These are phyloP conservation scores for Boletus rubroflammeus DNA, from an alignment of 768 basidiomycete genomes.

Conservation along the genomic window DNA sequence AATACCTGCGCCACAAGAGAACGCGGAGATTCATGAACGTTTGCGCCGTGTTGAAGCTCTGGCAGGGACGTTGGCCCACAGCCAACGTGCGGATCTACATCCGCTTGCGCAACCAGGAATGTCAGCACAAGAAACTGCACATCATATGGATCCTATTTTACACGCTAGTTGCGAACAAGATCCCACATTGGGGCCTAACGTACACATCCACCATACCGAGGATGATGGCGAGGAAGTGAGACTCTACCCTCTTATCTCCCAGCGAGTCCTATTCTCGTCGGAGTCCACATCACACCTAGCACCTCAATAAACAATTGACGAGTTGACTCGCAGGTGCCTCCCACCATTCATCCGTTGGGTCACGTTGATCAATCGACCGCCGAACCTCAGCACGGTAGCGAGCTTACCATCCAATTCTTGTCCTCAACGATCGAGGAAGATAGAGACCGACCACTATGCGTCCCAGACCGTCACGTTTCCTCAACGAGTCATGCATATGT, in stretches of 20 bases:
- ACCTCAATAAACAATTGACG: neutral
- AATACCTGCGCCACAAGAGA: conserved; percentile 36
- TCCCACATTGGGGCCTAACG: neutral
- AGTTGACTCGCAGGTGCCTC: neutral
- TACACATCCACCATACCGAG: neutral
- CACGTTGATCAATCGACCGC: neutral
- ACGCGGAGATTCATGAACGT: conserved; percentile 35
- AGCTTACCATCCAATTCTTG: neutral
- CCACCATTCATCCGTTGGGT: neutral
- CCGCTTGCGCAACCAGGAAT: neutral
- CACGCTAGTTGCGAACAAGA: neutral
- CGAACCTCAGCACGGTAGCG: neutral
- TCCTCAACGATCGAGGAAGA: neutral
- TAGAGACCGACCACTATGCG: neutral
- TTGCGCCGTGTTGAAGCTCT: conserved; percentile 15
- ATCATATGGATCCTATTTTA: neutral
- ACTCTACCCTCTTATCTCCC: neutral
- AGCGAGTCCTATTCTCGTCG: neutral
- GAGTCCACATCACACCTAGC: neutral
- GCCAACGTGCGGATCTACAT: neutral
- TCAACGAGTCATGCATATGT: conserved; percentile 1
- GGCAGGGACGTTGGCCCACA: conserved; percentile 3
- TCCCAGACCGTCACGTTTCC: neutral
- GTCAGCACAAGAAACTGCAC: neutral
- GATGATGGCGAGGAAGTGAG: neutral